These are phyloP conservation scores for Bolboschoenus planiculmis DNA, from an alignment of 176 grass and related monocot genomes.

Conservation along the genomic window DNA sequence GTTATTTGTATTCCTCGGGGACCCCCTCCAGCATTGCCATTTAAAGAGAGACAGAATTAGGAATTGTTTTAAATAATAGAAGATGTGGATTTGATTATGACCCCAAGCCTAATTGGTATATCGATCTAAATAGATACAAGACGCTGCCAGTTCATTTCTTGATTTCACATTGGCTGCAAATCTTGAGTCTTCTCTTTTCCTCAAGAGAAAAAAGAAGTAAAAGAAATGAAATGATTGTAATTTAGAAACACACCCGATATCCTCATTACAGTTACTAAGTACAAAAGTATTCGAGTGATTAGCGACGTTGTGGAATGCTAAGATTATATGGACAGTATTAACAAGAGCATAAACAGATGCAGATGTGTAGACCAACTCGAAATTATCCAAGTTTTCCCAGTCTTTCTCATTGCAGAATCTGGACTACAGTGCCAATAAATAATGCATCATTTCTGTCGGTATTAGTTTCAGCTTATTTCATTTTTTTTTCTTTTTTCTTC, in stretches of 20 bases:
- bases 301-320: not conserved
- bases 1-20: too few species aligned
- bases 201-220: not conserved
- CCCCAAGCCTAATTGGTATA: not conserved
- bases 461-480: not conserved
- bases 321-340: not conserved
- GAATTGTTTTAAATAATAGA: not conserved
- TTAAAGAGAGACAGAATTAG: not conserved
- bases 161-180: not conserved
- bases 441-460: not conserved
- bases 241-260: not conserved
- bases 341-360: not conserved
- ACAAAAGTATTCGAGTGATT: not conserved
- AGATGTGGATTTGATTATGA: not conserved
- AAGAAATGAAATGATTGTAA: not conserved
- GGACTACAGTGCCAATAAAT: not conserved
- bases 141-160: not conserved
- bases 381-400: not conserved
- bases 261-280: not conserved
- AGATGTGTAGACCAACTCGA: not conserved
- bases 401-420: not conserved
- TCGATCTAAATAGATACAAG: not conserved
- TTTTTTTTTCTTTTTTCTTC: slow-evolving; percentile 7
- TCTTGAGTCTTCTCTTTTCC: not conserved
- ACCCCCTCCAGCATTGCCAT: too few species aligned